Evolutionary conservation across 1,284 basidiomycete species (phyloP), one percentile per base, ranked within the genome.

Genomic region (Exobasidium rhododendri): DNA sequence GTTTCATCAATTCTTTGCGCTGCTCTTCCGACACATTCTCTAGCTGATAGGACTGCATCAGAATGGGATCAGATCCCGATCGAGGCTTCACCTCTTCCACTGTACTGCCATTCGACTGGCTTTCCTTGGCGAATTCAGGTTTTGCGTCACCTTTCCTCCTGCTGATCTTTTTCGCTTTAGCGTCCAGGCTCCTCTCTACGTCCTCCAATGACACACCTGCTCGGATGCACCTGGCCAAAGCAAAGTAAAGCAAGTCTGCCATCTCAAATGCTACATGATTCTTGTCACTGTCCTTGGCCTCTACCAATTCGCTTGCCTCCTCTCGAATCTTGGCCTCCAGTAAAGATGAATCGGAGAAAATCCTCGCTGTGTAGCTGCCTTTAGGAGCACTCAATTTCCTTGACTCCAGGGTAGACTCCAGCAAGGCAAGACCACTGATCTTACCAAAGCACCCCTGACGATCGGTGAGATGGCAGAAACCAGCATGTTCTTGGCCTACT

Each of bases 251-350:
- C 44, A 99, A 83, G 81, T 99, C 96, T 0, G 94, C 94, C 1
- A 93, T 91, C 81, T 99, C 96, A 68, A 94, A 96, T 0, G 92
- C 90, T n/a, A 97, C 84, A 56, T 79, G 77, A 53, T 70, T 60
- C 50, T 94, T 89, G 57, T 92, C 88, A 75, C 86, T 85, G 3
- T 86, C 86, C 70, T 87, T 83, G 14, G 96, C 96, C 28, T 85
- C 85, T 75, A 93, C 94, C 13, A 99, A 85, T 81, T 99, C 96
- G 73, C 94, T 91, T 0, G 96, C 96, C 81, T 99, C 96, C 81
- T 99, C 96, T 86, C 91, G 92, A 65, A 99, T 92, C 83, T 99
- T 99, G 56, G 93, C 88, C 56, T 85, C 85, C 49, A 98, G 84
- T 22, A 99, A 84, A 53, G 85, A 85, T 10, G 88, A 82, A 74